phyloP scores from a whole-genome alignment of 768 basidiomycete genomes.

The Lyophyllum decastes region DNA sequence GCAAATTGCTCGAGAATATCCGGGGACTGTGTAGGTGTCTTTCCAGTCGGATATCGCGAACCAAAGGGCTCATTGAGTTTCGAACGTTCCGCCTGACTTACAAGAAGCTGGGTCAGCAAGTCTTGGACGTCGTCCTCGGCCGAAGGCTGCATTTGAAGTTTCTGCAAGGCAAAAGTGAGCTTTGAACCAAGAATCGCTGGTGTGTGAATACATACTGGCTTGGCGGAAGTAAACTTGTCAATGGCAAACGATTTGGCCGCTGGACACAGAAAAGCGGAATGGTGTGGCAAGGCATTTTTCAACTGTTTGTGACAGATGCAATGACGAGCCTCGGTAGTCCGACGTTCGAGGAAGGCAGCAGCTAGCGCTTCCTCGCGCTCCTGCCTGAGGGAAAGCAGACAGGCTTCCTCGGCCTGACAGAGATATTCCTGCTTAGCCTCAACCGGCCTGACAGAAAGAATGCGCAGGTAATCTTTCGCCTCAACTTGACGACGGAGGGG shows the following conservation, averaged over 20 bases:
- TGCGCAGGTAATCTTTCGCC: conserved; percentile 8
- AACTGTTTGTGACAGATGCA: conserved; percentile 1
- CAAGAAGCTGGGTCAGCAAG: neutral
- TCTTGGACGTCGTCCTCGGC: neutral
- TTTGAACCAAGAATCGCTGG: neutral
- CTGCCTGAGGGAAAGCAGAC: neutral
- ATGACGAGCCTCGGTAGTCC: neutral
- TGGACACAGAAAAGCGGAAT: neutral
- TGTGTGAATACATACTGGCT: conserved; percentile 1
- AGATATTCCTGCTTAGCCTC: conserved; percentile 5
- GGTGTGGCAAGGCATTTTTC: neutral
- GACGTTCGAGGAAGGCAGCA: neutral
- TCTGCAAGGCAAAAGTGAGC: neutral
- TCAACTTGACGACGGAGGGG: conserved; percentile 12
- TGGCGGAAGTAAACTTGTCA: neutral
- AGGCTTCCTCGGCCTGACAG: conserved; percentile 1
- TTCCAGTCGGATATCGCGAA: too few relatives aligned
- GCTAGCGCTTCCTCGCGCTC: neutral
- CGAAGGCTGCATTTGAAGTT: neutral
- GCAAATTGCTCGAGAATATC: neutral
- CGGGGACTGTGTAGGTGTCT: neutral
- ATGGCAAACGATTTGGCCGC: neutral
- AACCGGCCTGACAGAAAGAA: conserved; percentile 1
- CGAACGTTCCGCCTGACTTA: too few relatives aligned
- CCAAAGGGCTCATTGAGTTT: too few relatives aligned